These are phyloP conservation scores for Yamadazyma atlantica DNA, from an alignment of 1,139 yeast species.

Conservation along the genomic window DNA sequence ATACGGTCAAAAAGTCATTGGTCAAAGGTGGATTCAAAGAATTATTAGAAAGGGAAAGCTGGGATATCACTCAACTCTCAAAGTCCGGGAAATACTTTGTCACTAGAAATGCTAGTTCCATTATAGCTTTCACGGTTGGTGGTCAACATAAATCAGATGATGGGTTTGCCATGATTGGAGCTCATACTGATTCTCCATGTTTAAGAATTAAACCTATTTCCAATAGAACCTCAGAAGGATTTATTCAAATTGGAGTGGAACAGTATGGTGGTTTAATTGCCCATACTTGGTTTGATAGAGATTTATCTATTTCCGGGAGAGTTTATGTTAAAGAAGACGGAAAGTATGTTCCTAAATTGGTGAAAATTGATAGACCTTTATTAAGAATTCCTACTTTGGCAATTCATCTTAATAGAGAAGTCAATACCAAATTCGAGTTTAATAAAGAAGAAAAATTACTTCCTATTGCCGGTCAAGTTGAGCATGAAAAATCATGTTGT, in stretches of 20 bases:
- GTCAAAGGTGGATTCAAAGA: slow-evolving; percentile 66
- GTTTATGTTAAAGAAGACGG: slow-evolving; percentile 58
- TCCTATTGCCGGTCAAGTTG: slow-evolving; percentile 80
- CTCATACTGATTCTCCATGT: slow-evolving; percentile 95
- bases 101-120: slow-evolving; percentile 83
- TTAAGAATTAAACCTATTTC: slow-evolving; percentile 90
- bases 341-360: slow-evolving; percentile 60
- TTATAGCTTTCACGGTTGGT: slow-evolving; percentile 86
- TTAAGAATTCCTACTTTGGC: slow-evolving; percentile 94
- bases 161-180: slow-evolving; percentile 87
- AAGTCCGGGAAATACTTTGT: slow-evolving; percentile 71
- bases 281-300: slow-evolving; percentile 92
- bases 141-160: slow-evolving; percentile 73
- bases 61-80: slow-evolving; percentile 48
- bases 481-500: slow-evolving; percentile 27
- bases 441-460: slow-evolving; percentile 83
- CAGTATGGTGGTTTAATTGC: slow-evolving; percentile 95
- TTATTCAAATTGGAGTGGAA: slow-evolving; percentile 89
- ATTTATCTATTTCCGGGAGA: slow-evolving; percentile 87
- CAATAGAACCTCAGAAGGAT: slow-evolving; percentile 69
- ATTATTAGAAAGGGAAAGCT: slow-evolving; percentile 68
- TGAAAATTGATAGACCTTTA: slow-evolving; percentile 80
- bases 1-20: slow-evolving; percentile 56
- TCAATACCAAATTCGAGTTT: slow-evolving; percentile 77
- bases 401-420: slow-evolving; percentile 82